Conservation (phyloP, 257 asterid species). For the Lantana camara region DNA sequence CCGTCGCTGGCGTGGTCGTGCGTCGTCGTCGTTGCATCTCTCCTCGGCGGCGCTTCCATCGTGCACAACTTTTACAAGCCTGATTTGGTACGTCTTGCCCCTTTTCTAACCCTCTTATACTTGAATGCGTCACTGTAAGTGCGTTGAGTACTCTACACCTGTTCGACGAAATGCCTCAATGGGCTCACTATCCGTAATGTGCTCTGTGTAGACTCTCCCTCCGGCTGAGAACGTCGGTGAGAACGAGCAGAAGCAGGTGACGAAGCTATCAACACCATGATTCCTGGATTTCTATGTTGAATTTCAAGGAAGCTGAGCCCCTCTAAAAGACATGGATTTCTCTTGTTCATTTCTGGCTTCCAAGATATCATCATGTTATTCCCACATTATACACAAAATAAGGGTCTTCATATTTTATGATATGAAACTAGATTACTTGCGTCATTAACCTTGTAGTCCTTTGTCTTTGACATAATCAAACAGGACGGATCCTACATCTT, state of each 20-base stretch:
- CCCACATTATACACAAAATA: too few species aligned
- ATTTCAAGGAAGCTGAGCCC: too few species aligned
- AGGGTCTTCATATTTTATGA: too few species aligned
- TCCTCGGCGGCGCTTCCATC: constrained; percentile 79
- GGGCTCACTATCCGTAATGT: background rate
- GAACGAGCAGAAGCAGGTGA: constrained; percentile 30
- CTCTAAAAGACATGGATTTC: background rate
- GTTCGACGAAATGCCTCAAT: constrained; percentile 53
- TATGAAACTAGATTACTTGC: too few species aligned
- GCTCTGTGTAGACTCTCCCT: constrained; percentile 46
- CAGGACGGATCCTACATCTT: too few species aligned
- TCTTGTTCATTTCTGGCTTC: too few species aligned
- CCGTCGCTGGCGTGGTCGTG: constrained; percentile 84
- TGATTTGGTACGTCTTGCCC: constrained; percentile 46
- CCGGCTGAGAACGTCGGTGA: constrained; percentile 28
- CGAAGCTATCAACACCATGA: constrained; percentile 23
- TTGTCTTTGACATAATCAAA: too few species aligned
- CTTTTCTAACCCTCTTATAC: background rate
- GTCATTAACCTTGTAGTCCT: too few species aligned
- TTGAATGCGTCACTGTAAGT: background rate
- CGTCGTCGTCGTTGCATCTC: constrained; percentile 65
- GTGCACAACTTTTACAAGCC: constrained; percentile 82
- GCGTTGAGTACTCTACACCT: constrained; percentile 4
- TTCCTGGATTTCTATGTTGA: background rate
- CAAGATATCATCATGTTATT: too few species aligned